Conservation (phyloP, 768 basidiomycete species). For the Kwoniella sp. region DNA sequence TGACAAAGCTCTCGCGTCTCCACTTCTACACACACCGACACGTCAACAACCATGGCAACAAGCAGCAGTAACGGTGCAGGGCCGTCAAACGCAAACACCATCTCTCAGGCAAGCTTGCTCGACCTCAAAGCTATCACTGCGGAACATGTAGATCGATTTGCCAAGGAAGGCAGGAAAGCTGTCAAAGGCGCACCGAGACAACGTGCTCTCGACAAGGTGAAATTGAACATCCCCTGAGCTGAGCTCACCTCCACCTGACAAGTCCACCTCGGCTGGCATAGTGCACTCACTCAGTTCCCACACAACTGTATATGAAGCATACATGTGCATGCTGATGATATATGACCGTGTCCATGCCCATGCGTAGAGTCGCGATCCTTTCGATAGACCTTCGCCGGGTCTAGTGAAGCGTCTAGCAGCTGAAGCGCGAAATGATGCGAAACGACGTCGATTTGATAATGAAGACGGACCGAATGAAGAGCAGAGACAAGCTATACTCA, state of each 20-base stretch:
- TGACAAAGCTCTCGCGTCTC: no score
- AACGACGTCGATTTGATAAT: conserved; percentile 36
- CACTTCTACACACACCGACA: not conserved
- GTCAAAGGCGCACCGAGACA: conserved; percentile 34
- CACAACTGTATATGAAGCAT: no score
- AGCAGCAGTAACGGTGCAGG: conserved; percentile 1
- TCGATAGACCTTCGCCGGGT: conserved; percentile 51
- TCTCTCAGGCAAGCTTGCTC: conserved; percentile 46
- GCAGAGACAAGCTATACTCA: conserved; percentile 45
- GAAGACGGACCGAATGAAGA: conserved; percentile 42
- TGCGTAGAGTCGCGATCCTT: conserved; percentile 45
- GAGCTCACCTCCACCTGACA: conserved; percentile 13
- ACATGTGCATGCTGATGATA: not conserved
- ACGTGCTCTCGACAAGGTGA: conserved; percentile 24
- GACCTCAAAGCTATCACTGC: conserved; percentile 52
- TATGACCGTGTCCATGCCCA: not conserved
- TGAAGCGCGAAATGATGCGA: conserved; percentile 50
- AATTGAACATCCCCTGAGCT: not conserved
- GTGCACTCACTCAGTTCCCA: no score
- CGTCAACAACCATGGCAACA: not conserved
- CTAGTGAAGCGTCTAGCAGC: conserved; percentile 49
- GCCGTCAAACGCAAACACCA: conserved; percentile 25
- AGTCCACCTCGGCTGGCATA: conserved; percentile 4
- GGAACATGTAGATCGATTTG: conserved; percentile 49
- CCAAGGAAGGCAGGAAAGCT: conserved; percentile 48